Conservation (phyloP, 2,329 filamentous ascomycete genomes). For the Alternaria infectoria region DNA sequence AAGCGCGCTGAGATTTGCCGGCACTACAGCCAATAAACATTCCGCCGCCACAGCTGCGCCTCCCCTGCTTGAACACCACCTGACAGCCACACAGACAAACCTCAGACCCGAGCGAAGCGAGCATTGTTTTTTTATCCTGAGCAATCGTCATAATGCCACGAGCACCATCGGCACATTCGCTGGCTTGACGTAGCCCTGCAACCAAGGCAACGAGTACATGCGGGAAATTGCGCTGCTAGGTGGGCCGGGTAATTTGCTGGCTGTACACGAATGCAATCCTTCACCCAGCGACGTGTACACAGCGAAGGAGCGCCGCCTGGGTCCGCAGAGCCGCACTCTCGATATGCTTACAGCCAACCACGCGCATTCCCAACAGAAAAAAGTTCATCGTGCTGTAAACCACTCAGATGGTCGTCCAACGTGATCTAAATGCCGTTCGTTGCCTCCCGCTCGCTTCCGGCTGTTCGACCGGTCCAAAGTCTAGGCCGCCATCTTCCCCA, state of each 20-base stretch:
- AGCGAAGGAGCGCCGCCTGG: constrained; percentile 3
- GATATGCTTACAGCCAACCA: constrained; percentile 8
- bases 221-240: constrained; percentile 12
- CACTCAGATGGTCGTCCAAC: constrained; percentile 7
- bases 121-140: constrained; percentile 3
- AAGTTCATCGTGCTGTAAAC: constrained; percentile 8
- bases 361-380: constrained; percentile 17
- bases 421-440: constrained; percentile 10
- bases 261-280: background rate
- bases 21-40: constrained; percentile 9
- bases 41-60: constrained; percentile 12
- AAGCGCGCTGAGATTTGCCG: constrained; percentile 1
- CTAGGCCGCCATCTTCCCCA: constrained; percentile 16
- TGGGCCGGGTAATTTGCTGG: constrained; percentile 10
- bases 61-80: constrained; percentile 6
- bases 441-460: constrained; percentile 14
- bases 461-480: constrained; percentile 1
- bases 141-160: constrained; percentile 4
- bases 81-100: constrained; percentile 7
- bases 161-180: background rate
- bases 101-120: constrained; percentile 9
- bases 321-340: constrained; percentile 17
- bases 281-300: background rate
- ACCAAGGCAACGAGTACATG: constrained; percentile 1
- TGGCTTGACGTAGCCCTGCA: constrained; percentile 12